These are phyloP conservation scores for Eimeria necatrix DNA, from an alignment of 169 alveolate genomes.

Conservation along the genomic window DNA sequence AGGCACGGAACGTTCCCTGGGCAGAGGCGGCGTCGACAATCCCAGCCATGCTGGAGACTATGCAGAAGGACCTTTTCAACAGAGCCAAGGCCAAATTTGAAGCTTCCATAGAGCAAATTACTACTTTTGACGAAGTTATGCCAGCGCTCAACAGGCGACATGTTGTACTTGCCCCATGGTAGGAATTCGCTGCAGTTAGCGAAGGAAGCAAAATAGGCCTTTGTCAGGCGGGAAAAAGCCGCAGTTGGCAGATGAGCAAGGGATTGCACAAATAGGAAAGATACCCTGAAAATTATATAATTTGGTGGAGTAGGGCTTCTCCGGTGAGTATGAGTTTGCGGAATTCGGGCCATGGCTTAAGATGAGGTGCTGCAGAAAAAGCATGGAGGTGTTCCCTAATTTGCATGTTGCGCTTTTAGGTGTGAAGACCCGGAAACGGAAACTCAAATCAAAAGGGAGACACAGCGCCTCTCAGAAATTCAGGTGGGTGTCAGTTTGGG, in stretches of 20 bases:
- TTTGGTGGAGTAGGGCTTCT: too few species aligned
- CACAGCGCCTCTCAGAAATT: conserved; percentile 81
- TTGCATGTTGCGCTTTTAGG: conserved; percentile 32
- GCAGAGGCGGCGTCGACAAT: conserved; percentile 37
- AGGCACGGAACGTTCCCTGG: conserved; percentile 82
- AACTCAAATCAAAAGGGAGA: conserved; percentile 85
- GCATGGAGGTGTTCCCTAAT: neutral
- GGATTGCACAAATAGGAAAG: too few species aligned
- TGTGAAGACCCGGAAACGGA: conserved; percentile 86
- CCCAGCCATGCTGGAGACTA: conserved; percentile 80
- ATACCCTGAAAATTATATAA: too few species aligned
- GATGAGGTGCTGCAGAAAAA: too few species aligned
- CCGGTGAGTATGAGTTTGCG: too few species aligned
- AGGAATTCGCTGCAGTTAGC: neutral
- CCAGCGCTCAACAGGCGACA: conserved; percentile 90
- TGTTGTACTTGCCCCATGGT: conserved; percentile 95
- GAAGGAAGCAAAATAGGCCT: too few species aligned
- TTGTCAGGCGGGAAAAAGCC: too few species aligned
- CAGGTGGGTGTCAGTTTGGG: conserved; percentile 40
- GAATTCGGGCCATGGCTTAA: too few species aligned
- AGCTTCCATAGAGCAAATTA: conserved; percentile 74
- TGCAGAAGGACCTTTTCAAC: conserved; percentile 80
- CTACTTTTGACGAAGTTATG: conserved; percentile 87
- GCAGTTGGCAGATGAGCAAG: too few species aligned
- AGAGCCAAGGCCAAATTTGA: conserved; percentile 78